Evolutionary conservation across 2,329 filamentous ascomycete genomes (phyloP), one percentile per base, ranked within the genome.

Genomic region (Colletotrichum sp.): DNA sequence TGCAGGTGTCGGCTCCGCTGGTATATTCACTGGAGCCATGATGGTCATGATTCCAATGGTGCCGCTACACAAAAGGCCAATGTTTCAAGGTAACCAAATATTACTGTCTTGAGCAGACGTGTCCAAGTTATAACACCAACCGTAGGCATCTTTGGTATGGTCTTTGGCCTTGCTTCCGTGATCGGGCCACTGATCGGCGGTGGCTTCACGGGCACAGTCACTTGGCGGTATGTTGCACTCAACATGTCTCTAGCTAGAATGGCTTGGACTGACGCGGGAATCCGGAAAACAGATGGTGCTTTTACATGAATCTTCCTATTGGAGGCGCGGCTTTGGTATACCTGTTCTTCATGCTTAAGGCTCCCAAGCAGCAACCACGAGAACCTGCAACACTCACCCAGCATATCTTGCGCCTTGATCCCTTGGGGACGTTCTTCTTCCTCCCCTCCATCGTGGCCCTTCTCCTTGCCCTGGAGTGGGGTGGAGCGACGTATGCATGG

Each of bases 381-480:
- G 79, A 80, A 18, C 79, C 84, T 9, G 82, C 82, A 16, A 78
- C 84, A 1, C 36, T 86, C 36, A 81, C 81, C 69, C 82, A 87
- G 71, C 89, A 91, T 66, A 80, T 91, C 69, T 84, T 86, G 77
- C 88, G 89, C 1, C 85, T 93, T 65, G 91, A 93, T 73, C 90
- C 90, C 1, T 80, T 92, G 2, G 92, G 92, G 30, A 92, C 90
- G 9, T 80, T 90, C 16, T 88, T 92, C 81, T 90, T 94, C 77
- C 82, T 94, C 18, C 91, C 92, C 0, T 88, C 88, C 36, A 87
- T 92, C 52, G 86, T 93, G 16, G 91, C 88, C 77, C 89, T 94
- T 49, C 83, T 94, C 5, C 84, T 94, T 7, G 92, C 92, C 2
- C 85, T 94, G 39, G 90, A 94, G 79, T 94, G 91, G 92, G 91